A percentile compares a stretch with the other conserved stretches of the same genome.
These are phyloP conservation scores for Jacaranda copaia DNA, from an alignment of 257 asterid genomes.

Conservation along the genomic window DNA sequence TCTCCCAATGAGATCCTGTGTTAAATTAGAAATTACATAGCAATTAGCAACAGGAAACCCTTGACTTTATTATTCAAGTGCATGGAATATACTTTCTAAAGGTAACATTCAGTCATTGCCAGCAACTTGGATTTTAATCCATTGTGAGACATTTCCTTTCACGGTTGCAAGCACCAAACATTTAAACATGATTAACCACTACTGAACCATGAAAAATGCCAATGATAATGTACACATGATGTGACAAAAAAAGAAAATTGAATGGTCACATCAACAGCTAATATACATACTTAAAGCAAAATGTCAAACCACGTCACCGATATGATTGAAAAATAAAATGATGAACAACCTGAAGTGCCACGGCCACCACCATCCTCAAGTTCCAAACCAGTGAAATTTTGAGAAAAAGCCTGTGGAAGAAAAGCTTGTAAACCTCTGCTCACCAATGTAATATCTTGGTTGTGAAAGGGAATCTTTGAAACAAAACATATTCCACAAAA, in stretches of 20 bases:
- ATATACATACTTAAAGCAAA: not conserved
- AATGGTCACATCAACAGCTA: not conserved
- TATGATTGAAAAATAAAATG: not conserved
- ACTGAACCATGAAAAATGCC: not conserved
- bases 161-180: not conserved
- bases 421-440: conserved; percentile 7
- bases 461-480: not conserved
- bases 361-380: conserved; percentile 94
- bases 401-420: conserved; percentile 69
- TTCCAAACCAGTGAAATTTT: conserved; percentile 81
- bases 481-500: conserved; percentile 8
- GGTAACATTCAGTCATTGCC: too few relatives aligned
- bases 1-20: conserved; percentile 92
- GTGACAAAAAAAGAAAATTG: not conserved
- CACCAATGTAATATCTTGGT: conserved; percentile 6
- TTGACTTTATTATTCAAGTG: not conserved
- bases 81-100: not conserved
- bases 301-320: not conserved
- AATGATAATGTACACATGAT: not conserved
- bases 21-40: conserved; percentile 14
- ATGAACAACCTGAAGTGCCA: conserved; percentile 78
- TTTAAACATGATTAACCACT: not conserved
- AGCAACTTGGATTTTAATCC: not conserved
- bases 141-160: too few relatives aligned
- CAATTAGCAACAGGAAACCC: conserved; percentile 19